Conservation (phyloP, 768 basidiomycete genomes). For the Rhodosporidiobolus sp. region DNA sequence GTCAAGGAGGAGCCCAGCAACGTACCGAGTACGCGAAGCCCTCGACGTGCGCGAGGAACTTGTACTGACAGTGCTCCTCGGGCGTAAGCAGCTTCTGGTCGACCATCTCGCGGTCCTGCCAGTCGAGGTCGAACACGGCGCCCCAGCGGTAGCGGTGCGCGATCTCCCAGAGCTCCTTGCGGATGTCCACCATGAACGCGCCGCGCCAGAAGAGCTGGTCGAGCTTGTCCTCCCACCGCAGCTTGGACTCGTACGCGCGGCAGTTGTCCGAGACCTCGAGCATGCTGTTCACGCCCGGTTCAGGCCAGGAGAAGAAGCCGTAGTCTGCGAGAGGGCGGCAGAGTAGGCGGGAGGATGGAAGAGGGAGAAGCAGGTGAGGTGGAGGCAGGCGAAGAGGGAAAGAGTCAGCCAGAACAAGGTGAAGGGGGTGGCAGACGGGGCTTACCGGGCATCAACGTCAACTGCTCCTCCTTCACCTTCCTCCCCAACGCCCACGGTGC, state of each 20-base stretch:
- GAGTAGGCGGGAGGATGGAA: too few species aligned
- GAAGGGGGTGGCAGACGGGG: not conserved
- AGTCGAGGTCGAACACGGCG: constrained; percentile 27
- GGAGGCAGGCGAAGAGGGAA: too few species aligned
- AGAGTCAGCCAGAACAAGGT: too few species aligned
- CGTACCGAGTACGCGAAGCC: constrained; percentile 20
- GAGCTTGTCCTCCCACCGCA: constrained; percentile 37
- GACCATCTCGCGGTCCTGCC: constrained; percentile 18
- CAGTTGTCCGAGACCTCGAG: constrained; percentile 30
- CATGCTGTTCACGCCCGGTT: constrained; percentile 31
- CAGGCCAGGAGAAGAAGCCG: constrained; percentile 30
- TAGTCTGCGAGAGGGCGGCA: not conserved
- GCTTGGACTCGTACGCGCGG: constrained; percentile 10
- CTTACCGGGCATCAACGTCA: constrained; percentile 36
- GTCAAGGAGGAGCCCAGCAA: too few species aligned
- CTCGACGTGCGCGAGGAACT: constrained; percentile 38
- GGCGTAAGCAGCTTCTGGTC: constrained; percentile 25
- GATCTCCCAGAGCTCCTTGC: constrained; percentile 34
- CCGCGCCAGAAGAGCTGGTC: constrained; percentile 37
- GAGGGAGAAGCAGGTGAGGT: too few species aligned
- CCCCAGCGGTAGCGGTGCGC: constrained; percentile 25
- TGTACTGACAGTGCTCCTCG: constrained; percentile 37
- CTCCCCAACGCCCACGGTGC: constrained; percentile 34
- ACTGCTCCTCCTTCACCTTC: constrained; percentile 9
- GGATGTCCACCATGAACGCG: constrained; percentile 29